A percentile compares a stretch with the other conserved stretches of the same genome.
Conservation (phyloP, 805 yeast species). For the Schwanniomyces sp. region DNA sequence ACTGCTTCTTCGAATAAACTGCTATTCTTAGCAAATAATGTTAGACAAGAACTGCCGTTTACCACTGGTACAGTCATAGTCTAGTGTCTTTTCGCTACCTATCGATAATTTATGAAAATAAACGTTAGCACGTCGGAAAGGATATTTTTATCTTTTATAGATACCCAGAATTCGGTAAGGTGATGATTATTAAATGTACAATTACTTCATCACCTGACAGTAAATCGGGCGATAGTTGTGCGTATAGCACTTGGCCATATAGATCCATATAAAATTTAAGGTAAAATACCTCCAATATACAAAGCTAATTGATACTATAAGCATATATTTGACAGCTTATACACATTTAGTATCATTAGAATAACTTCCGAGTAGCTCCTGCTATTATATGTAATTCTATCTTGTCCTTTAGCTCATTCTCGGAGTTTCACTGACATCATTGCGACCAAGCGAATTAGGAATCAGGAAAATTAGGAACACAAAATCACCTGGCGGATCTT, state of each 20-base stretch:
- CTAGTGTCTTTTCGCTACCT: not conserved
- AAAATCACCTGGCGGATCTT: no score
- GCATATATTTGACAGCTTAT: not conserved
- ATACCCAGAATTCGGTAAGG: not conserved
- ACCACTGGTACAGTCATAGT: conserved; percentile 40
- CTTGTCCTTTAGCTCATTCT: not conserved
- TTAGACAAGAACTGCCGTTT: conserved; percentile 56
- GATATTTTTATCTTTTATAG: not conserved
- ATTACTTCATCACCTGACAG: conserved; percentile 3
- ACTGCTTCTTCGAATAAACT: conserved; percentile 46
- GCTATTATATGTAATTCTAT: not conserved
- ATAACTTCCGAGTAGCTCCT: not conserved
- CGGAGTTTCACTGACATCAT: not conserved
- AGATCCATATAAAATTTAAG: not conserved
- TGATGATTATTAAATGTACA: not conserved
- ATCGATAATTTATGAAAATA: not conserved
- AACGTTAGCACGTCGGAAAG: not conserved
- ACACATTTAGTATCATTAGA: not conserved
- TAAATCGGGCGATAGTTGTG: conserved; percentile 3
- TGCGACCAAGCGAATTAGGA: not conserved
- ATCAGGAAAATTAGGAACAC: not conserved
- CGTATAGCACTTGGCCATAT: not conserved
- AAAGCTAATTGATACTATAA: not conserved
- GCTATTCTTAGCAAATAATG: conserved; percentile 52
- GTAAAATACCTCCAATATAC: no score